Evolutionary conservation across 139 green algal species (phyloP), one percentile per base, ranked within the genome.

Genomic region (Coccomyxa sp.): DNA sequence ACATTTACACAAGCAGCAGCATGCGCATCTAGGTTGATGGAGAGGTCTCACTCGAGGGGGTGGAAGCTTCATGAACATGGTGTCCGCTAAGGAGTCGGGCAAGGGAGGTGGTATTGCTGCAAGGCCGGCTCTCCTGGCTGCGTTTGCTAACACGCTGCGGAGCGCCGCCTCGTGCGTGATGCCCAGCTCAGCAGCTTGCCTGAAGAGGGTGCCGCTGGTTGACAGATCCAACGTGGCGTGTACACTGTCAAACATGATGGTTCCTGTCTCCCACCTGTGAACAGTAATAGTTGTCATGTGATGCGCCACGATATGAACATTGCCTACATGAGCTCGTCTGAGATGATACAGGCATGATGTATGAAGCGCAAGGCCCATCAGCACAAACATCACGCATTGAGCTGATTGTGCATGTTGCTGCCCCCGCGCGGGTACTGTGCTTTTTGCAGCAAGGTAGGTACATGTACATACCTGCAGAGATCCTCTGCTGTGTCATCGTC

Each of bases 121-220:
- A 44, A 80, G 41, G 9, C 68, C 79, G 12, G 58, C 64, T 31
- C 79, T 72, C 7, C 38, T 7, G 58, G 39, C 70, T 18, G 79
- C 83, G 31, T 39, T 77, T 1, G n/a, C 74, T 12, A 94, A 72
- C 6, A 95, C 78, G 78, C 89, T 86, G 16, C 90, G 82, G 9
- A 96, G 80, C 35, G 95, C 68, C 16, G 76, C 80, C 0, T 77
- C 76, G 34, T 91, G 92, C 5, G 82, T 82, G 2, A 96, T 70
- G 29, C 92, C 91, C 38, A 92, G 74, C 75, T 94, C 83, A 0
- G 89, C 81, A 6, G 89, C 92, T 78, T 94, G 87, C 50, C 83
- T 75, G 37, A 90, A 86, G 38, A 92, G 79, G 34, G 89, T 84
- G 34, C 76, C 84, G 8, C 39, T 91, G 37, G 84, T 86, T 80